phyloP scores from a whole-genome alignment of 2,329 filamentous ascomycete genomes.

The Phyllosticta ampelicida region DNA sequence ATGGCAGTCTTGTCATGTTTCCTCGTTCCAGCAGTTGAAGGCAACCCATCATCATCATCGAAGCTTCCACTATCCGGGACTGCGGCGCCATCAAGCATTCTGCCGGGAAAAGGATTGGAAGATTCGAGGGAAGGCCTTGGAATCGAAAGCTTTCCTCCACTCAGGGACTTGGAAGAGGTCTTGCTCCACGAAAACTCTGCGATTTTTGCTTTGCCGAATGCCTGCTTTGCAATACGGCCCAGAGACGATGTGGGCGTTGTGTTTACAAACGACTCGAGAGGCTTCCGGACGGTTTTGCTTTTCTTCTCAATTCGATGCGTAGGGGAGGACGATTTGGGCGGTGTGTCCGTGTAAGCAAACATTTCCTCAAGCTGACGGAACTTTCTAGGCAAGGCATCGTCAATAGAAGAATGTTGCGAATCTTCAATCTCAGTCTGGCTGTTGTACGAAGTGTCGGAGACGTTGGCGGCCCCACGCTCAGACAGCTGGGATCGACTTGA shows the following conservation, averaged over 20 bases:
- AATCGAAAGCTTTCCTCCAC: background rate
- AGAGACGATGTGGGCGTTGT: background rate
- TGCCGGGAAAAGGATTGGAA: background rate
- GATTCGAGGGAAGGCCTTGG: background rate
- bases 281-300: background rate
- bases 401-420: background rate
- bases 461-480: background rate
- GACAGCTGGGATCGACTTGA: background rate
- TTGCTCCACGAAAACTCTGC: conserved; percentile 2
- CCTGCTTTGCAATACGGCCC: background rate
- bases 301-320: background rate
- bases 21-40: background rate
- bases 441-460: background rate
- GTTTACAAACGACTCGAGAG: background rate
- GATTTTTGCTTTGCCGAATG: background rate
- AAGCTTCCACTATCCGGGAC: background rate
- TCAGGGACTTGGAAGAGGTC: background rate
- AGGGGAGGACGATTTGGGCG: background rate
- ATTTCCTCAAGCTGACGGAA: conserved; percentile 2
- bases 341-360: background rate
- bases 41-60: background rate
- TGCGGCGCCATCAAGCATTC: background rate
- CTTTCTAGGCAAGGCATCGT: background rate
- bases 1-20: background rate
- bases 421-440: background rate